Evolutionary conservation across 2,329 filamentous ascomycete genomes (phyloP).

Genomic region (Metarhizium rileyi): DNA sequence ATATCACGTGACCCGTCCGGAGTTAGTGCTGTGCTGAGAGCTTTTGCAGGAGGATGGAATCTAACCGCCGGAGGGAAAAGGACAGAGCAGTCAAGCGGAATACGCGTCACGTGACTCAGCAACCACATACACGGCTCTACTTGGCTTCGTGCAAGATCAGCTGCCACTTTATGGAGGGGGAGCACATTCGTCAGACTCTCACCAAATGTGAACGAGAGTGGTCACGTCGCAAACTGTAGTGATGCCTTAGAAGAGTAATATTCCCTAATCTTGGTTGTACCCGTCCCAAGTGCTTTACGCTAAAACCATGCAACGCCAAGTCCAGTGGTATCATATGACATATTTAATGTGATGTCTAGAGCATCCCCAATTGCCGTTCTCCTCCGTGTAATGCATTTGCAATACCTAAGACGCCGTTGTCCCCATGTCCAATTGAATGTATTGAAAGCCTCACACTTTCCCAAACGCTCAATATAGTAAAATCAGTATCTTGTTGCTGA

Average conservation of each 20-base stretch:
- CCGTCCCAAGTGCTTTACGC: slow-evolving; percentile 2
- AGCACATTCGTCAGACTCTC: background rate
- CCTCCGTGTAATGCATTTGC: background rate
- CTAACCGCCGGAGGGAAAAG: background rate
- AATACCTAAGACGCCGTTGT: slow-evolving; percentile 7
- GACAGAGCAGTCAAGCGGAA: background rate
- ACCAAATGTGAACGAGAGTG: background rate
- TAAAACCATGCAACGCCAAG: slow-evolving; percentile 17
- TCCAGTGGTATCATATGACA: slow-evolving; percentile 28
- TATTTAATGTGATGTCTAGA: slow-evolving; percentile 12
- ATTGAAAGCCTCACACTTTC: background rate
- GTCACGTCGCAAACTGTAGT: background rate
- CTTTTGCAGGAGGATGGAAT: slow-evolving; percentile 1
- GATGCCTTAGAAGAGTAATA: background rate
- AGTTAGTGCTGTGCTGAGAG: background rate
- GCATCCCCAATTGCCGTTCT: background rate
- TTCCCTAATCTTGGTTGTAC: background rate
- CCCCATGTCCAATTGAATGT: background rate
- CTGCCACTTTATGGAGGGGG: background rate
- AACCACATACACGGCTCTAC: background rate
- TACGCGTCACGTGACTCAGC: background rate
- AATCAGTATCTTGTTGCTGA: background rate
- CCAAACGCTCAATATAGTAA: background rate
- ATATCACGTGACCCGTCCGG: slow-evolving; percentile 22
- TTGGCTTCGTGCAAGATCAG: no score